phyloP scores from a whole-genome alignment of 2,329 filamentous ascomycete species.

The Samsoniella hepiali region DNA sequence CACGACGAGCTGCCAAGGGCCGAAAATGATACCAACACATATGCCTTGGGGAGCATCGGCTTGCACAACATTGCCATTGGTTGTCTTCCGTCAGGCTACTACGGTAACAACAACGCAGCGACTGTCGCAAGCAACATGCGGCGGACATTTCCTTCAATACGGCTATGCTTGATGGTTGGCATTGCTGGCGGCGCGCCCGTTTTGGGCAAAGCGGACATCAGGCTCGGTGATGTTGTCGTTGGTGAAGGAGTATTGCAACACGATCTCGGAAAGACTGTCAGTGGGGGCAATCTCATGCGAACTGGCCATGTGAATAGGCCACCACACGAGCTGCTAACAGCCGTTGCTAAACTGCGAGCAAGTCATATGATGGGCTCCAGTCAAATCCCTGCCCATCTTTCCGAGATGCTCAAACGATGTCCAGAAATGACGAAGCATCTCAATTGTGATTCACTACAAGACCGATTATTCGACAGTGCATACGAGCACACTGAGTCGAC shows the following conservation, averaged over 20 bases:
- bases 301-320: slow-evolving; percentile 18
- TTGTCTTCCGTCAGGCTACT: slow-evolving; percentile 20
- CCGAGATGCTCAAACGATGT: neutral
- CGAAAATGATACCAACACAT: slow-evolving; percentile 22
- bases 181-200: slow-evolving; percentile 28
- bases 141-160: slow-evolving; percentile 19
- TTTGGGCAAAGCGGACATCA: slow-evolving; percentile 15
- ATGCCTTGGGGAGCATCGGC: slow-evolving; percentile 20
- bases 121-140: slow-evolving; percentile 20
- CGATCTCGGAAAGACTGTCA: slow-evolving; percentile 22
- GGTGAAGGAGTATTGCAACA: slow-evolving; percentile 23
- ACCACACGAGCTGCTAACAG: slow-evolving; percentile 1
- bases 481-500: neutral
- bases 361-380: slow-evolving; percentile 12
- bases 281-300: slow-evolving; percentile 11
- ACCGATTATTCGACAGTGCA: neutral
- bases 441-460: neutral
- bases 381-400: neutral
- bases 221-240: slow-evolving; percentile 25
- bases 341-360: slow-evolving; percentile 18
- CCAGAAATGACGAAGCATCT: neutral
- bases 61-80: slow-evolving; percentile 23
- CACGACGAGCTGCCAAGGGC: slow-evolving; percentile 9
- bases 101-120: slow-evolving; percentile 17
- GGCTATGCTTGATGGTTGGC: slow-evolving; percentile 25